Evolutionary conservation across 331 rosid genomes (phyloP), one percentile per base, ranked within the genome.

Genomic region (Quercus lobata): DNA sequence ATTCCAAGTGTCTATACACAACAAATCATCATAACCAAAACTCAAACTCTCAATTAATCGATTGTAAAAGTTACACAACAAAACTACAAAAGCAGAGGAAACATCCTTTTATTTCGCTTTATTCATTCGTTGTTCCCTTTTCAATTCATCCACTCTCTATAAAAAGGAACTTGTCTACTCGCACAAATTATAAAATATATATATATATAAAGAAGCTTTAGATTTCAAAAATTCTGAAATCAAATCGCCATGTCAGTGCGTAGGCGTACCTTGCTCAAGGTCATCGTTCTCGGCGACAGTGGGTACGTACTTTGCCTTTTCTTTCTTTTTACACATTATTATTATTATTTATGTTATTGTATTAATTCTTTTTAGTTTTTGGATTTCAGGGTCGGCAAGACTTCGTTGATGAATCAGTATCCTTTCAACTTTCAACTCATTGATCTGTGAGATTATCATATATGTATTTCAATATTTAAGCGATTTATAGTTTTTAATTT

Each of bases 391-490:
- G 98, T 92, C 22, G 98, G 98, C 72, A 94, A 94, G 90, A 94
- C 98, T 77, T 91, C 98, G 76, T 86, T 92, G 93, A 94, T 94
- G 98, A 94, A 94, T 76, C 98, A 91, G 98, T 94, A 92, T 94
- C 97, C 98, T 89, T 18, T 85, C 27, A 15, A 6, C 41, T 52
- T n/a, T 72, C 49, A 44, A 57, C 55, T 9, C n/a, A 30, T 75
- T 80, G 53, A 17, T 73, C 79, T 15, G 24, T 30, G 27, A 37
- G 56, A 79, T 74, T 17, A 14, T 14, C 17, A 25, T 62, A 8
- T 56, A 8, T 79, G 61, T 9, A 10, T 49, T 49, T 49, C 55
- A 49, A 49, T 49, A 49, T 49, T 41, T 8, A 41, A 41, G 46
- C 46, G 46, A 41, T 41, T 41, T 49, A 1, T 49, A 49, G 15